phyloP scores from a whole-genome alignment of 2,329 filamentous ascomycete genomes.

The Talaromyces sp. region DNA sequence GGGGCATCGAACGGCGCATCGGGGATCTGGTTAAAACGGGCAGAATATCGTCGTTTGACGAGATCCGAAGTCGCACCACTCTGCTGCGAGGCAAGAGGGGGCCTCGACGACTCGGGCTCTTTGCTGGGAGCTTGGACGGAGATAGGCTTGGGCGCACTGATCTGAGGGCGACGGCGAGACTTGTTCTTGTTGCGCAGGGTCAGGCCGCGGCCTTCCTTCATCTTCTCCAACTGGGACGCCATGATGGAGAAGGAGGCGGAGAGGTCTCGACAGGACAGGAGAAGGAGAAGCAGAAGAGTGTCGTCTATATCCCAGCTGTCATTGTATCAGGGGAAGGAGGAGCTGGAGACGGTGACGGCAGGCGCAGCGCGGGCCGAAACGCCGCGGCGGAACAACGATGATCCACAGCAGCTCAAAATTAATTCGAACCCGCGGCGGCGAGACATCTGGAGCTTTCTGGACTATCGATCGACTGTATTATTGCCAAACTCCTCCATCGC shows the following conservation, averaged over 20 bases:
- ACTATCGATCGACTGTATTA: not conserved
- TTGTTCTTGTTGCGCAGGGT: slow-evolving; percentile 60
- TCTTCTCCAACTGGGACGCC: slow-evolving; percentile 7
- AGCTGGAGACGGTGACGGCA: not conserved
- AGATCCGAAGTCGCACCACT: slow-evolving; percentile 64
- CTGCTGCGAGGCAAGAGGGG: slow-evolving; percentile 30
- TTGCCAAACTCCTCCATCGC: not conserved
- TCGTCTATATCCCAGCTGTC: no score
- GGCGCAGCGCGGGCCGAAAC: slow-evolving; percentile 17
- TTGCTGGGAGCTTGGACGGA: slow-evolving; percentile 32
- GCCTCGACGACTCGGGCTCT: slow-evolving; percentile 14
- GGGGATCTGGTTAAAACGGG: slow-evolving; percentile 75
- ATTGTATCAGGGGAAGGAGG: not conserved
- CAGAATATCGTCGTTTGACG: slow-evolving; percentile 91
- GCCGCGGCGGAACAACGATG: slow-evolving; percentile 32
- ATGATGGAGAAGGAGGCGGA: not conserved
- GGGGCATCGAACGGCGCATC: slow-evolving; percentile 62
- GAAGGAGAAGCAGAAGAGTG: slow-evolving; percentile 5
- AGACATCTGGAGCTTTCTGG: not conserved
- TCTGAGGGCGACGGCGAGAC: slow-evolving; percentile 48
- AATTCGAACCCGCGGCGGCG: slow-evolving; percentile 4
- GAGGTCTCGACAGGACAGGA: not conserved
- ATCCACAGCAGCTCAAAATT: slow-evolving; percentile 20
- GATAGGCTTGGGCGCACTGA: slow-evolving; percentile 56
- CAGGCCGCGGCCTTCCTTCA: slow-evolving; percentile 51